A percentile compares a stretch with the other conserved stretches of the same genome.
These are phyloP conservation scores for Coemansia sp. DNA, from an alignment of 192 early-diverging fungal genomes.

Conservation along the genomic window DNA sequence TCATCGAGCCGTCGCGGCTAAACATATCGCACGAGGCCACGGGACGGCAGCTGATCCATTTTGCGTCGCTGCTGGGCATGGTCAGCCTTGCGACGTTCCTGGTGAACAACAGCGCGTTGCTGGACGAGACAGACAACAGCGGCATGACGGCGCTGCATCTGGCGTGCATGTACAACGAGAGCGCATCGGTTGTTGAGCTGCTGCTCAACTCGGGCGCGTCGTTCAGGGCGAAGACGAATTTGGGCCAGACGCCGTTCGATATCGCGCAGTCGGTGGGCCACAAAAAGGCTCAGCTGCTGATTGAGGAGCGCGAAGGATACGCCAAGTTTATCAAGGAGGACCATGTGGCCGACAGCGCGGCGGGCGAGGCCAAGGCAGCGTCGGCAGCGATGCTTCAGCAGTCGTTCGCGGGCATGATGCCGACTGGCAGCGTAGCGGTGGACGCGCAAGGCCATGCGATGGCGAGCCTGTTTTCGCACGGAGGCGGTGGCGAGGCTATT, in stretches of 20 bases:
- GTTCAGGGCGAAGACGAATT: conserved; percentile 9
- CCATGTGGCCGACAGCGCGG: conserved; percentile 16
- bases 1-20: conserved; percentile 26
- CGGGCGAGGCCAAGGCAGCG: neutral
- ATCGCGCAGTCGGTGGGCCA: conserved; percentile 25
- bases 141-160: conserved; percentile 73
- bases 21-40: conserved; percentile 31
- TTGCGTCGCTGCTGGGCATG: conserved; percentile 62
- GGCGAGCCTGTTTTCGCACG: conserved; percentile 4
- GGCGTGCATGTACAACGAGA: conserved; percentile 57
- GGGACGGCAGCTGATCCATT: conserved; percentile 64
- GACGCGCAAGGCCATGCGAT: neutral
- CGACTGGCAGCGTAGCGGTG: neutral
- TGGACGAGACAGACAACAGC: conserved; percentile 63
- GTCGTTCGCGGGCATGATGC: conserved; percentile 3
- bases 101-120: conserved; percentile 40
- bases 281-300: conserved; percentile 13
- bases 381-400: neutral
- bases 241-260: conserved; percentile 32
- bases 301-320: conserved; percentile 48
- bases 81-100: conserved; percentile 52
- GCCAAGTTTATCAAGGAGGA: conserved; percentile 49
- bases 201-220: conserved; percentile 62
- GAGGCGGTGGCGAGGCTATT: neutral
- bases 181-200: conserved; percentile 52